Base-by-base conservation (phyloP, 139 green algal genomes). In the Volvox africanus region DNA sequence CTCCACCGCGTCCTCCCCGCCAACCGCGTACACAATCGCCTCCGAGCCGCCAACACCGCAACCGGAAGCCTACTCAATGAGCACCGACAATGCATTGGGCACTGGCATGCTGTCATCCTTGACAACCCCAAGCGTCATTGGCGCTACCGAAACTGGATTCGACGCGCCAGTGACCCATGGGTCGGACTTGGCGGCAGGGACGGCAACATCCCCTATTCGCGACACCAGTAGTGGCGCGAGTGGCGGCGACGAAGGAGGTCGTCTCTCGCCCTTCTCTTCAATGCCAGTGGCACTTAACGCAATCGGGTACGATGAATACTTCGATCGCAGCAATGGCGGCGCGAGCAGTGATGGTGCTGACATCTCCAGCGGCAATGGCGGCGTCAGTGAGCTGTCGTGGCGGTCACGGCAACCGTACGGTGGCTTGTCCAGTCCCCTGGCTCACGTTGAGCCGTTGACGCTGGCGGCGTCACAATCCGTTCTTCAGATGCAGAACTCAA, bases 391-490 rank as follows among this genome's bases (percentile, higher is more conserved):
- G 28, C 71, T 32, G 28, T 30, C 71, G 28, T 80, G 19, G 71
- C 71, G 71, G 28, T n/a, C 71, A 3, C 44, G 44, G 44, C 44
- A 55, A 55, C 65, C 65, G 65, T 73, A 73, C 65, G 65, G 2
- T 12, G 65, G 21, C 65, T 26, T 16, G 24, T 28, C 65, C 65
- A 73, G 21, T 9, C 50, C 75, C 20, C 75, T 61, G 28, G 61
- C 75, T 24, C 20, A 68, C 26, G 33, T 80, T 16, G 83, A 80
- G 67, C 83, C 83, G 0, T 37, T 89, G 14, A 89, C 83, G 26
- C 67, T 89, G 82, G 82, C 83, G 83, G 83, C 83, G 36, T 80
- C 82, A 9, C 61, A 76, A 21, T 61, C 61, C 3, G 61, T 62
- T 0, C 11, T 33, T 0, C 30, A 33, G 61, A 18, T 61, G 32